Conservation (phyloP, 2,329 filamentous ascomycete genomes). For the Macrophomina phaseolina region DNA sequence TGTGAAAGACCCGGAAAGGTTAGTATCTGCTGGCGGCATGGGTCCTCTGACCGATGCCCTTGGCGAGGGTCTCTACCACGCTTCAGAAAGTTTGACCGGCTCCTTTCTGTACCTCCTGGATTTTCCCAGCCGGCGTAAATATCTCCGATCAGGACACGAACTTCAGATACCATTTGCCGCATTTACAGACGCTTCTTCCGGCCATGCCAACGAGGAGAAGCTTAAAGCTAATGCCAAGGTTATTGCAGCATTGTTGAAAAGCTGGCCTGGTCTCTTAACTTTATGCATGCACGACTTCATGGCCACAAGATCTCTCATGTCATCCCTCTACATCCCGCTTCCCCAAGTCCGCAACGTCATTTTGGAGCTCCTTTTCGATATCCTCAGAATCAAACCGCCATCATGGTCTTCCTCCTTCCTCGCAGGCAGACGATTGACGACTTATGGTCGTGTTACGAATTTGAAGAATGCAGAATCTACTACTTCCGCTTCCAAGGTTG, state of each 20-base stretch:
- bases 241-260: conserved; percentile 88
- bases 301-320: conserved; percentile 79
- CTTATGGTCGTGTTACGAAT: conserved; percentile 92
- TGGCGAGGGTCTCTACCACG: conserved; percentile 87
- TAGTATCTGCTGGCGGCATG: conserved; percentile 84
- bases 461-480: conserved; percentile 67
- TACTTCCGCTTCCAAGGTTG: conserved; percentile 64
- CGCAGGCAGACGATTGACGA: conserved; percentile 88
- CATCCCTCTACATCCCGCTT: conserved; percentile 65
- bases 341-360: conserved; percentile 72
- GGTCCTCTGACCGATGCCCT: conserved; percentile 89
- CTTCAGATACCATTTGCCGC: conserved; percentile 85
- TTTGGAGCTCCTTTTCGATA: conserved; percentile 83
- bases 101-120: conserved; percentile 93
- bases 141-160: conserved; percentile 85
- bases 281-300: conserved; percentile 88
- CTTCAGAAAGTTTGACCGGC: conserved; percentile 84
- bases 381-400: conserved; percentile 87
- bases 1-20: conserved; percentile 79
- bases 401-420: conserved; percentile 96
- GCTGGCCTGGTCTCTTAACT: conserved; percentile 90
- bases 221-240: conserved; percentile 89
- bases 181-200: conserved; percentile 79
- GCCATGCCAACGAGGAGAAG: conserved; percentile 61
- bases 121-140: conserved; percentile 77